Percentiles rank a stretch among this genome's conserved stretches.
These are phyloP conservation scores for Cucumis hystrix DNA, from an alignment of 306 rosid species.

Conservation along the genomic window DNA sequence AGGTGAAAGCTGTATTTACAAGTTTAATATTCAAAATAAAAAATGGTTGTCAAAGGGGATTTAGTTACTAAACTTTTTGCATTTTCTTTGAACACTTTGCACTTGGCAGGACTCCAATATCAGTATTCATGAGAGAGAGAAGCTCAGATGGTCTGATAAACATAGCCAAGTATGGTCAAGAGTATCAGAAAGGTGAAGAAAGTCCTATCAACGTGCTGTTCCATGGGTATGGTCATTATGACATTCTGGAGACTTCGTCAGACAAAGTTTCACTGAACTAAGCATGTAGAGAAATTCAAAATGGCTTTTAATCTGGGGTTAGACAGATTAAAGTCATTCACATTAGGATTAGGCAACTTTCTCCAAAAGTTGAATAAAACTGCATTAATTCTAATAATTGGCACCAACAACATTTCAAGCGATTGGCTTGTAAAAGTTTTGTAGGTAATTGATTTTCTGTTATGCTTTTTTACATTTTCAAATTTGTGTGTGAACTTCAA, in stretches of 20 bases:
- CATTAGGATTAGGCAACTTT: constrained; percentile 6
- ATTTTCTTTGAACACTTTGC: neutral
- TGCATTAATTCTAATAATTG: constrained; percentile 8
- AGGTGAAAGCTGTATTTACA: too few relatives aligned
- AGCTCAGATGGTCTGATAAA: constrained; percentile 39
- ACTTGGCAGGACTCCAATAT: constrained; percentile 49
- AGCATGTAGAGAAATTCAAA: constrained; percentile 23
- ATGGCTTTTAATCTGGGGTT: constrained; percentile 8
- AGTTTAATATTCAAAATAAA: too few relatives aligned
- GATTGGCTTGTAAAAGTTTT: constrained; percentile 8
- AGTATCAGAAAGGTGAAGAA: constrained; percentile 39
- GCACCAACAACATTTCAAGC: constrained; percentile 22
- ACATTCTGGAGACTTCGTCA: constrained; percentile 45
- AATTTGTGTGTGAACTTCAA: neutral
- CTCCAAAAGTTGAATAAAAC: neutral
- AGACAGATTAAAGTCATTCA: constrained; percentile 10
- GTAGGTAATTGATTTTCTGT: neutral
- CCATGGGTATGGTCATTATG: constrained; percentile 95
- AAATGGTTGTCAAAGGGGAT: too few relatives aligned
- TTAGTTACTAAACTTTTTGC: constrained; percentile 1
- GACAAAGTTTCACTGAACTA: constrained; percentile 17
- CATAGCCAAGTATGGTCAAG: constrained; percentile 84
- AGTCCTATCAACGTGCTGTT: constrained; percentile 64
- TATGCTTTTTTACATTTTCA: too few relatives aligned
- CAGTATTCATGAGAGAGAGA: constrained; percentile 68